A percentile compares a stretch with the other conserved stretches of the same genome.
phyloP scores from a whole-genome alignment of 164 flowering plant species.

The Protea cynaroides region DNA sequence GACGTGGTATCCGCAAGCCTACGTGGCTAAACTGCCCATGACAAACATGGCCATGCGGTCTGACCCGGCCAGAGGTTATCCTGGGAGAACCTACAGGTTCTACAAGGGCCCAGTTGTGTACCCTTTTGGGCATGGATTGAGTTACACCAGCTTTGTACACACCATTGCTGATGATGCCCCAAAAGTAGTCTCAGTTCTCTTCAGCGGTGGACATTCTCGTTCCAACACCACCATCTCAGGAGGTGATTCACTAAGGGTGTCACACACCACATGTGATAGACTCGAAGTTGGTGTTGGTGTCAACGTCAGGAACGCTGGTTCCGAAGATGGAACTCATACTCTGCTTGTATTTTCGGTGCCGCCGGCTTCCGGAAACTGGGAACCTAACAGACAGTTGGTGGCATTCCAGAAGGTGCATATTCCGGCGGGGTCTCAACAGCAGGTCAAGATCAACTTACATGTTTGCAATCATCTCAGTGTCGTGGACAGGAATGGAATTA shows the following conservation, averaged over 20 bases:
- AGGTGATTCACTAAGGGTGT: conserved; percentile 44
- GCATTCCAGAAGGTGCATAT: conserved; percentile 64
- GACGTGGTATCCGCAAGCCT: conserved; percentile 93
- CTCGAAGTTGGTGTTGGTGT: conserved; percentile 44
- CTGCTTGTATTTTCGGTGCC: conserved; percentile 61
- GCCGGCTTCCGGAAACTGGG: conserved; percentile 63
- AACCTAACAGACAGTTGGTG: conserved; percentile 61
- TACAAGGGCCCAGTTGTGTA: conserved; percentile 82
- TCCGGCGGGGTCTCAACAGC: conserved; percentile 31
- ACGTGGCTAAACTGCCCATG: conserved; percentile 62
- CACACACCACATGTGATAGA: conserved; percentile 54
- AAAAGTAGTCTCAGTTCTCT: conserved; percentile 35
- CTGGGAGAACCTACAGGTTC: conserved; percentile 90
- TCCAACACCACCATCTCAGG: conserved; percentile 23
- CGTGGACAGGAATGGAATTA: conserved; percentile 58
- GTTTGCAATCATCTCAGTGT: conserved; percentile 74
- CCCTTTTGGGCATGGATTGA: conserved; percentile 82
- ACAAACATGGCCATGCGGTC: conserved; percentile 79
- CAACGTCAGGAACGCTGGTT: conserved; percentile 57
- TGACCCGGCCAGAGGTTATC: conserved; percentile 44
- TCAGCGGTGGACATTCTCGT: conserved; percentile 36
- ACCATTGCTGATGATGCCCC: conserved; percentile 50
- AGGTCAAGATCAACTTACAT: conserved; percentile 45
- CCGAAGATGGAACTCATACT: conserved; percentile 63
- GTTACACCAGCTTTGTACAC: conserved; percentile 60